These are phyloP conservation scores for Abortiporus biennis DNA, from an alignment of 1,284 basidiomycete species.

Conservation along the genomic window DNA sequence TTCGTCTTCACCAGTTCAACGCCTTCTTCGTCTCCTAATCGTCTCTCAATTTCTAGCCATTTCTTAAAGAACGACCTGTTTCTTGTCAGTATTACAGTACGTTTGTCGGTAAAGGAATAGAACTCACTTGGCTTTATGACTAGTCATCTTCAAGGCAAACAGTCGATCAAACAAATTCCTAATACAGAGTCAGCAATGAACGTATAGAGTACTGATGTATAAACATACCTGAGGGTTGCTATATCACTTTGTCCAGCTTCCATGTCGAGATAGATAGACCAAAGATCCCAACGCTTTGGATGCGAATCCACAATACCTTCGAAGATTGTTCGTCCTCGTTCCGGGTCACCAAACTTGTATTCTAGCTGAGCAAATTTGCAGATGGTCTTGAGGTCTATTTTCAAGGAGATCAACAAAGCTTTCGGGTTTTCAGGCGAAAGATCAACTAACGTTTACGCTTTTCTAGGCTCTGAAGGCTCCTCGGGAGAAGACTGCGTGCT, in stretches of 20 bases:
- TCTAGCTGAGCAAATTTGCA: constrained; percentile 93
- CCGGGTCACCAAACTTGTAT: constrained; percentile 91
- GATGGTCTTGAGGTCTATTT: constrained; percentile 87
- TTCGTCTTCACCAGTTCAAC: constrained; percentile 79
- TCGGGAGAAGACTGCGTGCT: constrained; percentile 82
- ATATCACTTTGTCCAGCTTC: constrained; percentile 78
- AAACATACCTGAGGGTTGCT: constrained; percentile 59
- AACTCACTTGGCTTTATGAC: constrained; percentile 86
- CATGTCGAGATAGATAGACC: constrained; percentile 98
- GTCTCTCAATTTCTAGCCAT: constrained; percentile 88
- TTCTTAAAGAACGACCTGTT: constrained; percentile 97
- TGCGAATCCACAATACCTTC: constrained; percentile 95
- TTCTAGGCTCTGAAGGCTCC: constrained; percentile 89
- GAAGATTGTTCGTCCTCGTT: constrained; percentile 93
- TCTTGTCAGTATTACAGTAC: no score
- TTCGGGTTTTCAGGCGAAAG: not conserved
- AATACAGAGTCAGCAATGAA: constrained; percentile 10
- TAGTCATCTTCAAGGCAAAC: constrained; percentile 81
- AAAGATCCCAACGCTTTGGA: constrained; percentile 91
- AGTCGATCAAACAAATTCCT: constrained; percentile 85
- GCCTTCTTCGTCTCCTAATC: constrained; percentile 84
- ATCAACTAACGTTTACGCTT: constrained; percentile 84
- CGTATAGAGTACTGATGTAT: constrained; percentile 4
- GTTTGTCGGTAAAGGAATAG: not conserved
- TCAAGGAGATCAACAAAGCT: not conserved